These are phyloP conservation scores for Fusarium lyarnte DNA, from an alignment of 2,329 filamentous ascomycete species.

Conservation along the genomic window DNA sequence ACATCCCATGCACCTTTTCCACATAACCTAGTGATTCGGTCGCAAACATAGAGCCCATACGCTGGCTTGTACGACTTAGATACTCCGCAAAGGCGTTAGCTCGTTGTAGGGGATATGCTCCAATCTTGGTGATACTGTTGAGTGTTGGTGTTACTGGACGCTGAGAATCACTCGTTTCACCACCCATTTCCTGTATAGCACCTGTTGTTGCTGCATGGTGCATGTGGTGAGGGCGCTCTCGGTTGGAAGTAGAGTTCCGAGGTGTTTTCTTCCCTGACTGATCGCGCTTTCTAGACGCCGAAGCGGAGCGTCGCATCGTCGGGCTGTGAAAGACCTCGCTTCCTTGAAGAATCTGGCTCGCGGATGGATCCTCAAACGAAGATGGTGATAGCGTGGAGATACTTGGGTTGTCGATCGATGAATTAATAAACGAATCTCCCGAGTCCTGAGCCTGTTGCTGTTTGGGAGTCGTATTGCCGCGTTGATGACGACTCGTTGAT, in stretches of 20 bases:
- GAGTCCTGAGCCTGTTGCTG: constrained; percentile 53
- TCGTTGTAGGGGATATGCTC: constrained; percentile 82
- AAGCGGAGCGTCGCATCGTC: constrained; percentile 66
- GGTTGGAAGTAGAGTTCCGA: constrained; percentile 27
- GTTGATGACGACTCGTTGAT: constrained; percentile 56
- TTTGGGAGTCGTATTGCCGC: constrained; percentile 46
- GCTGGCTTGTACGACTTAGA: constrained; percentile 79
- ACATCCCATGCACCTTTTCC: constrained; percentile 97
- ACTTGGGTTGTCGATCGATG: constrained; percentile 75
- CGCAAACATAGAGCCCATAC: constrained; percentile 83
- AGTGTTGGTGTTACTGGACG: constrained; percentile 54
- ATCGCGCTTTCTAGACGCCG: constrained; percentile 46
- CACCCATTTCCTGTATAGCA: constrained; percentile 38
- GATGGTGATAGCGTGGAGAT: constrained; percentile 76
- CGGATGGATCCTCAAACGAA: constrained; percentile 80
- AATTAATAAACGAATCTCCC: constrained; percentile 79
- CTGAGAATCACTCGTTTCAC: constrained; percentile 25
- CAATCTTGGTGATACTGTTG: constrained; percentile 66
- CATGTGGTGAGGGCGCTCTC: constrained; percentile 13
- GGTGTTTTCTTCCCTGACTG: constrained; percentile 17
- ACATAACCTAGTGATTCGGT: constrained; percentile 96
- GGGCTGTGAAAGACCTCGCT: constrained; percentile 91
- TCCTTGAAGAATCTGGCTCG: constrained; percentile 87
- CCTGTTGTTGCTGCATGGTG: constrained; percentile 54
- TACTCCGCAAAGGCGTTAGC: constrained; percentile 86